Percentiles rank a stretch among this genome's conserved stretches.
These are phyloP conservation scores for Cymbidium sinense DNA, from an alignment of 106 monocot genomes.

Conservation along the genomic window DNA sequence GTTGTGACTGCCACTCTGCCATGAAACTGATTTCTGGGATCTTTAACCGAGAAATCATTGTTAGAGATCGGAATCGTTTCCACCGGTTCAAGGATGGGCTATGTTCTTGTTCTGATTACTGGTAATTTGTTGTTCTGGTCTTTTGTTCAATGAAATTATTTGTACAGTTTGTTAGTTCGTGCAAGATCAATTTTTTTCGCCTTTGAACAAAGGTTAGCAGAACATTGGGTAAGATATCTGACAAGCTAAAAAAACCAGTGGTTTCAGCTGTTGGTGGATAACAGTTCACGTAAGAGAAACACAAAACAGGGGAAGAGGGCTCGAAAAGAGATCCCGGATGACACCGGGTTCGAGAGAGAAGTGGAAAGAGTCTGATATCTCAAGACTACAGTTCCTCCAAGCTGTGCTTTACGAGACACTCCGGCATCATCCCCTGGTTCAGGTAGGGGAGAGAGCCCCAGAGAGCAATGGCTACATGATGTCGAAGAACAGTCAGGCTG, in stretches of 20 bases:
- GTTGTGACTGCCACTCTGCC: slow-evolving; percentile 43
- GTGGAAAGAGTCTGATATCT: slow-evolving; percentile 39
- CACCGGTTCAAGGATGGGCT: slow-evolving; percentile 47
- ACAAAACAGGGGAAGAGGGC: slow-evolving; percentile 22
- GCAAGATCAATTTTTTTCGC: too few species aligned
- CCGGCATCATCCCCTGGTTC: slow-evolving; percentile 39
- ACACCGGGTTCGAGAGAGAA: slow-evolving; percentile 14
- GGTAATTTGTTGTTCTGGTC: slow-evolving; percentile 19
- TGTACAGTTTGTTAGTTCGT: background rate
- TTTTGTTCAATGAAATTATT: background rate
- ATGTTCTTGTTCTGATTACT: slow-evolving; percentile 69
- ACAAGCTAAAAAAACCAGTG: too few species aligned
- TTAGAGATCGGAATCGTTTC: slow-evolving; percentile 66
- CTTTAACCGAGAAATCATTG: slow-evolving; percentile 40
- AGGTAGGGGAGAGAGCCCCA: slow-evolving; percentile 5
- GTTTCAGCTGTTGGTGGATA: too few species aligned
- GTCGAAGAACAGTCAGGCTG: background rate
- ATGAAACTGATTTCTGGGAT: slow-evolving; percentile 47
- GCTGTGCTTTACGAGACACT: slow-evolving; percentile 54
- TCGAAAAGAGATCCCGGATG: slow-evolving; percentile 19
- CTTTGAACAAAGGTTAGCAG: too few species aligned
- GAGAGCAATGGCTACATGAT: background rate
- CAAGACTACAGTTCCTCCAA: slow-evolving; percentile 29
- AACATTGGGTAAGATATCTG: too few species aligned
- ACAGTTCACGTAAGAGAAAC: background rate